Conservation (phyloP, 78 protist species). For the Dictyostelium capitatum region DNA sequence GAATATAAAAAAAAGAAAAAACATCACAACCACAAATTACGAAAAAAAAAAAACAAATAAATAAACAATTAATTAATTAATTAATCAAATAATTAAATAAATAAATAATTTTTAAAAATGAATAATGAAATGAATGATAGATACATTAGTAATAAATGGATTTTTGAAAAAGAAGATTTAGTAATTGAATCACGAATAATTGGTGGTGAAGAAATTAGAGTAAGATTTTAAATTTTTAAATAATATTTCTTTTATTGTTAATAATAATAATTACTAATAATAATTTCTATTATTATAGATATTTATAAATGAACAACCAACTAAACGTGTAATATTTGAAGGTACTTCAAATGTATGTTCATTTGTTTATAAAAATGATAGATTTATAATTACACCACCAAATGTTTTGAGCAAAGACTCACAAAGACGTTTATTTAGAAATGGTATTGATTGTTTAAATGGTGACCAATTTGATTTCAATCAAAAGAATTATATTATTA, state of each 20-base stretch:
- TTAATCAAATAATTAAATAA: not conserved
- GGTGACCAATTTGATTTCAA: not conserved
- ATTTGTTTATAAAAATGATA: not conserved
- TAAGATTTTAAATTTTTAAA: too few species aligned
- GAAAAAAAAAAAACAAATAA: too few species aligned
- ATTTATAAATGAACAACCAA: not conserved
- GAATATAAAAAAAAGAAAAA: not conserved
- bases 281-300: too few species aligned
- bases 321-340: not conserved
- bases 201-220: not conserved
- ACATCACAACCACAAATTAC: not conserved
- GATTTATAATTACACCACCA: constrained; percentile 13
- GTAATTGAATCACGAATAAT: not conserved
- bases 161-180: constrained; percentile 10
- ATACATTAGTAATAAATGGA: constrained; percentile 12
- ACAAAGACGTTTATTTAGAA: not conserved
- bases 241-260: too few species aligned
- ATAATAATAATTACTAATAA: too few species aligned
- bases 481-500: not conserved
- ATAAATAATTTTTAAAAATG: not conserved
- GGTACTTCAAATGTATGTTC: not conserved
- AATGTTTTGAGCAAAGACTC: constrained; percentile 1
- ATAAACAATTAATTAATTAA: not conserved
- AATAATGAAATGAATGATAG: not conserved
- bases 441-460: not conserved